Base-by-base conservation (phyloP, 2,329 filamentous ascomycete species). In the Penicillium sp. region DNA sequence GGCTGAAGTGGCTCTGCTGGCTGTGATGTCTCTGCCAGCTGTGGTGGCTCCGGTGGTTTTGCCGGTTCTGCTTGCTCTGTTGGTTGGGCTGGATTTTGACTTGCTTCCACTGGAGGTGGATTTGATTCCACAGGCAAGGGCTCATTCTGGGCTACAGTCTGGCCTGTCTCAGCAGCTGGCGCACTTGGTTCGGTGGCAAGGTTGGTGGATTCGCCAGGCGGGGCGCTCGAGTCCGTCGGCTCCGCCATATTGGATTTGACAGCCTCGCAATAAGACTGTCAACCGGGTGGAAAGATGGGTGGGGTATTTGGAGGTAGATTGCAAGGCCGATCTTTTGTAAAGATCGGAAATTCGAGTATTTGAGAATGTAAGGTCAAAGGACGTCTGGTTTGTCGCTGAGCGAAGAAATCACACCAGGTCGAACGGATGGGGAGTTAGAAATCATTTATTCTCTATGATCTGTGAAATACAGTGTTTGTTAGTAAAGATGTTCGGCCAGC, bases 371-470 rank as follows among this genome's bases (percentile, higher is more conserved):
- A 55, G 58, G 61, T 65, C 62, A 65, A 62, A 64, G 60, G 49
- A 46, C 49, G 51, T 58, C 52, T 47, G 53, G 56, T 45, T 63
- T 61, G 54, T 58, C 47, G 57, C 60, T 58, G 55, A 59, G 60
- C 47, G 59, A 47, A 59, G 57, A 58, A 57, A 58, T 51, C 57
- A 64, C 58, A 63, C 61, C 61, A 60, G 57, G 56, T 64, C 55
- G 61, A 53, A 56, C 56, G 58, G 53, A 54, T 34, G 55, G 51
- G 41, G 46, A 59, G 42, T 51, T 53, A 48, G 56, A 61, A 64
- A 65, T 64, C 62, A 65, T 65, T 64, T 65, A 65, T 65, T 59
- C 49, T 50, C 57, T 59, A 45, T 49, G 27, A 32, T 61, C 60
- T 62, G 47, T 34, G 41, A 43, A 34, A 34, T 49, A 16, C 39